Conservation (phyloP, 1,284 basidiomycete species). For the Volvariella volvacea region DNA sequence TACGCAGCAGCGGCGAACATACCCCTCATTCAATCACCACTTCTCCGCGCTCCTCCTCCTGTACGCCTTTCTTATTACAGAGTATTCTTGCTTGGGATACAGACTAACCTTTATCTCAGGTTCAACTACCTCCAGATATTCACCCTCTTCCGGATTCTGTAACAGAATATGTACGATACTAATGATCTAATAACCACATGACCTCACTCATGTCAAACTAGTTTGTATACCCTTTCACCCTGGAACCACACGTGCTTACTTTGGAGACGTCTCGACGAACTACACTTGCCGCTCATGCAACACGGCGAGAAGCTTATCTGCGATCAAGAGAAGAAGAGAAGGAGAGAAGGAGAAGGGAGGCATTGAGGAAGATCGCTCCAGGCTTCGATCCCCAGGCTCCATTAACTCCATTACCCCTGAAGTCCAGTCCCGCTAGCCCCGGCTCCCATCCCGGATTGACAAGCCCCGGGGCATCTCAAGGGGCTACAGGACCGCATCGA, state of each 20-base stretch:
- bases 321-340: slow-evolving; percentile 70
- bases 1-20: slow-evolving; percentile 70
- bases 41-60: slow-evolving; percentile 76
- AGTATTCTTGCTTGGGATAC: not conserved
- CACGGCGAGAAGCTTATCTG: slow-evolving; percentile 66
- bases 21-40: slow-evolving; percentile 87
- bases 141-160: slow-evolving; percentile 89
- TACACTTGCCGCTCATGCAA: slow-evolving; percentile 57
- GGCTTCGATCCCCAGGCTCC: slow-evolving; percentile 62
- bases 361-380: slow-evolving; percentile 65
- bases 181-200: too few species aligned
- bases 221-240: slow-evolving; percentile 92
- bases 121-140: slow-evolving; percentile 81
- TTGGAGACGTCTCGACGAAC: slow-evolving; percentile 63
- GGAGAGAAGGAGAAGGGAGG: slow-evolving; percentile 69
- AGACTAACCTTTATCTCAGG: slow-evolving; percentile 32
- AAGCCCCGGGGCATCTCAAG: slow-evolving; percentile 5
- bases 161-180: slow-evolving; percentile 80
- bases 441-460: slow-evolving; percentile 9
- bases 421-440: slow-evolving; percentile 33
- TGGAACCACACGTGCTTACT: slow-evolving; percentile 79
- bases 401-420: slow-evolving; percentile 28
- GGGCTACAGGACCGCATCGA: slow-evolving; percentile 15
- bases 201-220: slow-evolving; percentile 22
- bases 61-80: slow-evolving; percentile 33